phyloP scores from a whole-genome alignment of 768 basidiomycete genomes.

The Roridomyces roridus region DNA sequence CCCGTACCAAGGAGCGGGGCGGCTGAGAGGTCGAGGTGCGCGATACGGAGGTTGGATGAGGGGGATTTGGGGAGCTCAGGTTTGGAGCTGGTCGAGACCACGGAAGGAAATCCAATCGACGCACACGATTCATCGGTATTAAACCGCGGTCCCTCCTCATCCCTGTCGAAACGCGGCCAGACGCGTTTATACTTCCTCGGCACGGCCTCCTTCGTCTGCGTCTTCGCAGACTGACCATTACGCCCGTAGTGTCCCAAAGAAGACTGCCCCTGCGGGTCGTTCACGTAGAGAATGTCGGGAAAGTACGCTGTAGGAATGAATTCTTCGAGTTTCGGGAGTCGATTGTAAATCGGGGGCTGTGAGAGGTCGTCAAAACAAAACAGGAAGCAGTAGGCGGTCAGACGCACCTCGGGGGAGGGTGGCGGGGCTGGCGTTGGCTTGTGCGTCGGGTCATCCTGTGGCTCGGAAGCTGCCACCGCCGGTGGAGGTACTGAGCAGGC shows the following conservation, averaged over 20 bases:
- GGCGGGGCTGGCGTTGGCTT: no score
- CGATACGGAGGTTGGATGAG: slow-evolving; percentile 26
- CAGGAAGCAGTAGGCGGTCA: not conserved
- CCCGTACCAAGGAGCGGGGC: slow-evolving; percentile 37
- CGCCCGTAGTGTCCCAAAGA: not conserved
- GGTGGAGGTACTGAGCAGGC: no score
- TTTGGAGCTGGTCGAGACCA: no score
- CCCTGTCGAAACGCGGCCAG: slow-evolving; percentile 18
- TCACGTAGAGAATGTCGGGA: slow-evolving; percentile 24
- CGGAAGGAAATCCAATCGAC: no score
- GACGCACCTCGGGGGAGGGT: no score
- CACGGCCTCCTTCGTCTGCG: slow-evolving; percentile 6
- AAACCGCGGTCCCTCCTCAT: slow-evolving; percentile 10
- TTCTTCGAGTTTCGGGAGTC: slow-evolving; percentile 20
- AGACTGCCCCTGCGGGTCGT: slow-evolving; percentile 24
- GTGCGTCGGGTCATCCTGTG: no score
- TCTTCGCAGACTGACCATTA: not conserved
- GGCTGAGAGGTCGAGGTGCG: slow-evolving; percentile 40
- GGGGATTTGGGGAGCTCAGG: slow-evolving; percentile 9
- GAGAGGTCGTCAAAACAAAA: no score
- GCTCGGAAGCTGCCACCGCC: no score
- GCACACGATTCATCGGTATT: slow-evolving; percentile 2
- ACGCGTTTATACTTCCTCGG: slow-evolving; percentile 22
- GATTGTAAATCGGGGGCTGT: slow-evolving; percentile 2
- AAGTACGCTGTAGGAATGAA: slow-evolving; percentile 21